Evolutionary conservation across 2,329 filamentous ascomycete genomes (phyloP).

Genomic region (Diaporthe ilicicola): DNA sequence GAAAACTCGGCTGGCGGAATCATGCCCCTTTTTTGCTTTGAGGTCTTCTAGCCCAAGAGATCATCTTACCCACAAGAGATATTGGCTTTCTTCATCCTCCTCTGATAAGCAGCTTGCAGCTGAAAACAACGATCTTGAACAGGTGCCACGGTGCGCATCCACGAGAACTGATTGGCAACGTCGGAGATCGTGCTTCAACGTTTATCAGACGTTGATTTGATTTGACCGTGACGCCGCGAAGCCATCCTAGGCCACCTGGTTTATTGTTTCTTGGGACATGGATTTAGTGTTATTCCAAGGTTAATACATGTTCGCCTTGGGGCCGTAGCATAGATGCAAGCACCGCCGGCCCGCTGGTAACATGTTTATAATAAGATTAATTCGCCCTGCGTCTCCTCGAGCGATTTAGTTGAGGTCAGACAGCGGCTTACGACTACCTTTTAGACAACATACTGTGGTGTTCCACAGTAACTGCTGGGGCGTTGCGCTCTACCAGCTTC

Average conservation of each 20-base stretch:
- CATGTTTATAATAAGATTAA: neutral
- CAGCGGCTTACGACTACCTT: neutral
- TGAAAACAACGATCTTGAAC: neutral
- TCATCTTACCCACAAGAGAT: neutral
- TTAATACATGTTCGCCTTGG: neutral
- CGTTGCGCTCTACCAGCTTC: neutral
- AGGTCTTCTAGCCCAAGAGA: neutral
- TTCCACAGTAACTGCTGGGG: neutral
- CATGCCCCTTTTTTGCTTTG: neutral
- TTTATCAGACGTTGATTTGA: slow-evolving; percentile 11
- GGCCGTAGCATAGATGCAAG: neutral
- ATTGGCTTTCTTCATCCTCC: neutral
- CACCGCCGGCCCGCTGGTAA: neutral
- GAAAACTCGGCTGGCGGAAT: neutral
- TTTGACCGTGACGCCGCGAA: slow-evolving; percentile 6
- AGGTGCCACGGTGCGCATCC: neutral
- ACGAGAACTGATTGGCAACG: slow-evolving; percentile 12
- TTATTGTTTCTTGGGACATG: slow-evolving; percentile 8
- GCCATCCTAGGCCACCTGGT: slow-evolving; percentile 8
- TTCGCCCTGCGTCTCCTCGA: slow-evolving; percentile 1
- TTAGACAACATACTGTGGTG: neutral
- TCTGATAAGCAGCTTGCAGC: neutral
- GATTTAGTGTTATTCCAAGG: neutral
- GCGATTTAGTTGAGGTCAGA: neutral
- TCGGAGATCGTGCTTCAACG: neutral